These are phyloP conservation scores for Infundibulicybe gibba DNA, from an alignment of 768 basidiomycete species.

Conservation along the genomic window DNA sequence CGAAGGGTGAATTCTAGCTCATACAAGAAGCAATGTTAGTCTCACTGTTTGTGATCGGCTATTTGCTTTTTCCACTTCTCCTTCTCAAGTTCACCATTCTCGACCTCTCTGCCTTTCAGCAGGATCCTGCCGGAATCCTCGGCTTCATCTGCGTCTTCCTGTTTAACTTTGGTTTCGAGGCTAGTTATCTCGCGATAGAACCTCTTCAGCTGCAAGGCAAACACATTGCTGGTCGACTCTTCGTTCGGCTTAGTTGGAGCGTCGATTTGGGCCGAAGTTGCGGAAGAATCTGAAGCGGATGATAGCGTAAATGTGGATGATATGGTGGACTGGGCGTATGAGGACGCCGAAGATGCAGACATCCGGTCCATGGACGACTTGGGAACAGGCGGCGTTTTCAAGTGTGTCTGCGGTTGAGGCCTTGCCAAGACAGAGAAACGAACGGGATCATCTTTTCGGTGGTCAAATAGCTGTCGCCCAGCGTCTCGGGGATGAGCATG, in stretches of 20 bases:
- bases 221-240: constrained; percentile 60
- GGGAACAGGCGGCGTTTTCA: constrained; percentile 47
- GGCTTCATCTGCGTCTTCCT: constrained; percentile 57
- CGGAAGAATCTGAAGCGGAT: constrained; percentile 73
- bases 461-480: constrained; percentile 76
- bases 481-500: constrained; percentile 24
- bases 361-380: constrained; percentile 68
- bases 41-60: constrained; percentile 81
- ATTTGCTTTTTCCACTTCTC: constrained; percentile 76
- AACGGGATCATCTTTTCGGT: constrained; percentile 87
- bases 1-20: constrained; percentile 9
- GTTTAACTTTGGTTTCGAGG: constrained; percentile 72
- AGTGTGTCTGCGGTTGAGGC: constrained; percentile 22
- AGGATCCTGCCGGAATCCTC: constrained; percentile 37
- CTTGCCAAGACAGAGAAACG: constrained; percentile 70
- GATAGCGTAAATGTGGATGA: constrained; percentile 74
- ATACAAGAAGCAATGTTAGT: constrained; percentile 10
- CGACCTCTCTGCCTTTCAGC: constrained; percentile 37
- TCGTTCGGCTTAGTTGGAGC: constrained; percentile 42
- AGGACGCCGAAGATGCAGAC: constrained; percentile 73
- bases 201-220: constrained; percentile 72
- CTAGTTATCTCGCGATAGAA: constrained; percentile 81
- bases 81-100: constrained; percentile 60
- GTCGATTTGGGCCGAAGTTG: constrained; percentile 69
- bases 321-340: constrained; percentile 63